Percentiles rank a stretch among this genome's conserved stretches.
Conservation (phyloP, 1,139 yeast species). For the Protomyces lactucae-debilis region DNA sequence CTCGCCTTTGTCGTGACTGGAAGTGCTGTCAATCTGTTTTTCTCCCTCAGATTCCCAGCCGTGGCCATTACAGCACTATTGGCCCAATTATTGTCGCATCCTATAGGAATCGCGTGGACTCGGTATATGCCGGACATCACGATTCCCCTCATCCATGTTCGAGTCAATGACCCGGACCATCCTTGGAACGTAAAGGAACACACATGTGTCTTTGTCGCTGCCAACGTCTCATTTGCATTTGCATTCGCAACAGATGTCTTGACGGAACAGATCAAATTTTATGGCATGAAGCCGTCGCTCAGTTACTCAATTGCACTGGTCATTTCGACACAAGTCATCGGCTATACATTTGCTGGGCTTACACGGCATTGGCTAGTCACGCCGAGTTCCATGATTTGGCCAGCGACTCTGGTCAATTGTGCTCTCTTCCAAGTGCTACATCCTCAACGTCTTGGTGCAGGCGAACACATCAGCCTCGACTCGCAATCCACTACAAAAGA, state of each 20-base stretch:
- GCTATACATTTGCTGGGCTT: constrained; percentile 62
- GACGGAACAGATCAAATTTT: constrained; percentile 50
- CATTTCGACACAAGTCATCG: constrained; percentile 50
- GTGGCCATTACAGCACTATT: constrained; percentile 53
- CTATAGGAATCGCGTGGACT: constrained; percentile 46
- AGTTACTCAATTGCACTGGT: constrained; percentile 25
- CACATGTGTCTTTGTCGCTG: constrained; percentile 21
- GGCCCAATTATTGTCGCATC: constrained; percentile 46
- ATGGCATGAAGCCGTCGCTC: constrained; percentile 27
- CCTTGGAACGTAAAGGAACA: constrained; percentile 23
- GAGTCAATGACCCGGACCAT: constrained; percentile 8
- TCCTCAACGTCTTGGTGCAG: neutral
- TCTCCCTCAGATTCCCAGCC: constrained; percentile 54
- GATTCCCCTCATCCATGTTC: neutral
- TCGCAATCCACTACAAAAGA: constrained; percentile 35
- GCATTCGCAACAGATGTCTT: constrained; percentile 57
- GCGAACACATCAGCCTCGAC: neutral
- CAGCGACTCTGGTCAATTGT: constrained; percentile 36
- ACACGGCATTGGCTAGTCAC: constrained; percentile 54
- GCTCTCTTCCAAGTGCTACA: constrained; percentile 28
- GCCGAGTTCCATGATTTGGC: constrained; percentile 65
- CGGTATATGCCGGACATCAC: constrained; percentile 44
- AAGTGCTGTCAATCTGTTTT: constrained; percentile 55
- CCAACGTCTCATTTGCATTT: constrained; percentile 49
- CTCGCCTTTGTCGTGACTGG: constrained; percentile 53